Conservation (phyloP, 768 basidiomycete species). For the Hygrophoropsis aurantiaca region DNA sequence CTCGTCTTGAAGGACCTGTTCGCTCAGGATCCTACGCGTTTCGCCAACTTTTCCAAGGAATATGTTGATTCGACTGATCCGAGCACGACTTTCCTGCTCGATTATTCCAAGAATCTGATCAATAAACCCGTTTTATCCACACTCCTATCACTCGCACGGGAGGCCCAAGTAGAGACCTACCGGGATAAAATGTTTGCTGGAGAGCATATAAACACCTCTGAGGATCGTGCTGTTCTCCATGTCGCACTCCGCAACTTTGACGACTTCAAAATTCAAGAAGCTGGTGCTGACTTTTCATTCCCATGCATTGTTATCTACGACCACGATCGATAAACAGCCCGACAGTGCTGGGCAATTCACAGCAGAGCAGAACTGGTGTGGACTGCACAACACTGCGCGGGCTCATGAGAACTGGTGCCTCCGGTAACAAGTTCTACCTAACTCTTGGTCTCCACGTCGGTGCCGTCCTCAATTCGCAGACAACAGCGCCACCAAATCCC, state of each 20-base stretch:
- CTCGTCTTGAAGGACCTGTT: conserved; percentile 94
- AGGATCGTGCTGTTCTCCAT: conserved; percentile 95
- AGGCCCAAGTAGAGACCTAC: conserved; percentile 81
- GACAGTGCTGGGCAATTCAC: too few relatives aligned
- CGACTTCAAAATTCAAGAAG: conserved; percentile 78
- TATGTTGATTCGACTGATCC: conserved; percentile 69
- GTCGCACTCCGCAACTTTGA: conserved; percentile 83
- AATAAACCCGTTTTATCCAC: conserved; percentile 78
- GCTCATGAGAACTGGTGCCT: too few relatives aligned
- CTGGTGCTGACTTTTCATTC: conserved; percentile 73
- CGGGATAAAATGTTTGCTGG: conserved; percentile 95
- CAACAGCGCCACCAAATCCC: conserved; percentile 97
- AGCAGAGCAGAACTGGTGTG: too few relatives aligned
- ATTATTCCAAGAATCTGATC: conserved; percentile 97
- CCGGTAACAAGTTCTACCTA: conserved; percentile 96
- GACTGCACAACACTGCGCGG: too few relatives aligned
- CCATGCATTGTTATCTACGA: too few relatives aligned
- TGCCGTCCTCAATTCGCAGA: conserved; percentile 95
- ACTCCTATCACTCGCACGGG: conserved; percentile 78
- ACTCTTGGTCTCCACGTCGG: conserved; percentile 92
- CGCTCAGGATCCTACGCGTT: conserved; percentile 81
- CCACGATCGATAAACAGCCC: too few relatives aligned
- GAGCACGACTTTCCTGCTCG: conserved; percentile 81
- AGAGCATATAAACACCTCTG: conserved; percentile 97
- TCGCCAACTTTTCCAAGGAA: conserved; percentile 78